These are phyloP conservation scores for Aspergillus bombycis DNA, from an alignment of 2,329 filamentous ascomycete species.

Conservation along the genomic window DNA sequence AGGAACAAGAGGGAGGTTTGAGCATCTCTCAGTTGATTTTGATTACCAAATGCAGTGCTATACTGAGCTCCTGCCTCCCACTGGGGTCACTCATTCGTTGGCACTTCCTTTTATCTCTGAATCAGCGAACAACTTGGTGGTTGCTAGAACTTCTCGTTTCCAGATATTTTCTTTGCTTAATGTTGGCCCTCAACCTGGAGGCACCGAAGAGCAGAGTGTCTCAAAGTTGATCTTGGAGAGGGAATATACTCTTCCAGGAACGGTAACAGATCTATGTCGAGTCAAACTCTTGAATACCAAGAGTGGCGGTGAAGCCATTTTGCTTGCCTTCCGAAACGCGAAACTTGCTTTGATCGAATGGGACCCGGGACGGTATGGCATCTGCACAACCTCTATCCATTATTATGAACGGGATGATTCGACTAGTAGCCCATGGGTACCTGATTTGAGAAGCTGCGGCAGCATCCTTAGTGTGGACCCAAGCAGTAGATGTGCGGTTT, in stretches of 20 bases:
- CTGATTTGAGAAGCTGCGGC: conserved; percentile 72
- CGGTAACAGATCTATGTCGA: conserved; percentile 78
- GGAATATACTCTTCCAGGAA: conserved; percentile 82
- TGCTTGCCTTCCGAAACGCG: conserved; percentile 85
- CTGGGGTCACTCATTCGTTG: conserved; percentile 88
- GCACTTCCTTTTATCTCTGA: conserved; percentile 75
- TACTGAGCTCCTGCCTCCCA: conserved; percentile 90
- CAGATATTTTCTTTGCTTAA: conserved; percentile 82
- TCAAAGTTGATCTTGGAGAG: conserved; percentile 82
- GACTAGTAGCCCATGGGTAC: conserved; percentile 78
- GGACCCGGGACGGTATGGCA: conserved; percentile 77
- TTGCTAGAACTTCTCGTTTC: conserved; percentile 89
- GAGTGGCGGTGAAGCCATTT: conserved; percentile 79
- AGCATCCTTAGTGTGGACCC: conserved; percentile 88
- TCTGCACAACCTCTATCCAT: conserved; percentile 91
- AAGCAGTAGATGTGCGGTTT: conserved; percentile 86
- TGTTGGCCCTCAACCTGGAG: conserved; percentile 54
- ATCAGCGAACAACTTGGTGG: conserved; percentile 78
- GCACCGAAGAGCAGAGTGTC: conserved; percentile 58
- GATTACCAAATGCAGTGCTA: conserved; percentile 82
- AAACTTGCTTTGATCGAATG: conserved; percentile 93
- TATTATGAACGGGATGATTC: conserved; percentile 97
- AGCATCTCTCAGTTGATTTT: background rate
- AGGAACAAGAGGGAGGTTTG: background rate
- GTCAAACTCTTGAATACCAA: conserved; percentile 73